These are phyloP conservation scores for Boletus rubescentipes DNA, from an alignment of 768 basidiomycete species.

Conservation along the genomic window DNA sequence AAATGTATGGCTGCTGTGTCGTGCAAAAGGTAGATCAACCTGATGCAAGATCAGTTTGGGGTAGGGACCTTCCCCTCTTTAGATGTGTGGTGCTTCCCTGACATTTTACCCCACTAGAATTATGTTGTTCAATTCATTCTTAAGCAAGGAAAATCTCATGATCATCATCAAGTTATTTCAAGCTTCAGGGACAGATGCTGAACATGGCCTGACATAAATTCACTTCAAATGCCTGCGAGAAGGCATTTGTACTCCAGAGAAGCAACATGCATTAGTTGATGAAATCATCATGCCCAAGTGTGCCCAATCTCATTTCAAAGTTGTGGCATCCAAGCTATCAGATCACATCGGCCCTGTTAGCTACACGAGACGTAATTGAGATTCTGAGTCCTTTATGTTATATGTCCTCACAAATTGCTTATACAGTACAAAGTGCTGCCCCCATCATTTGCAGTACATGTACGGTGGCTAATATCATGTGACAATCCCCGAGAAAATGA, in stretches of 20 bases:
- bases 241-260: conserved; percentile 71
- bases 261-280: conserved; percentile 68
- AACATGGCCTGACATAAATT: conserved; percentile 86
- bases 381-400: no score
- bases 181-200: conserved; percentile 76
- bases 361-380: no score
- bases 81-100: neutral
- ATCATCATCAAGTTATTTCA: conserved; percentile 64
- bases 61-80: conserved; percentile 42
- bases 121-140: conserved; percentile 96
- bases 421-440: no score
- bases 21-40: conserved; percentile 80
- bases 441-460: no score
- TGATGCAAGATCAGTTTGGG: conserved; percentile 93
- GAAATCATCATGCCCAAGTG: conserved; percentile 72
- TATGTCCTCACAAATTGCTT: no score
- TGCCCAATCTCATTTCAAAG: no score
- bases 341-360: no score
- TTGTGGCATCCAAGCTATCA: no score
- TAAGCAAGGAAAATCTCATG: conserved; percentile 71
- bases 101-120: conserved; percentile 51
- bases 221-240: conserved; percentile 95
- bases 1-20: conserved; percentile 97
- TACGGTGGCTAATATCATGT: no score
- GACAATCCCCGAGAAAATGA: no score